Evolutionary conservation across 2,329 filamentous ascomycete species (phyloP).

Genomic region (Talaromyces atroroseus): DNA sequence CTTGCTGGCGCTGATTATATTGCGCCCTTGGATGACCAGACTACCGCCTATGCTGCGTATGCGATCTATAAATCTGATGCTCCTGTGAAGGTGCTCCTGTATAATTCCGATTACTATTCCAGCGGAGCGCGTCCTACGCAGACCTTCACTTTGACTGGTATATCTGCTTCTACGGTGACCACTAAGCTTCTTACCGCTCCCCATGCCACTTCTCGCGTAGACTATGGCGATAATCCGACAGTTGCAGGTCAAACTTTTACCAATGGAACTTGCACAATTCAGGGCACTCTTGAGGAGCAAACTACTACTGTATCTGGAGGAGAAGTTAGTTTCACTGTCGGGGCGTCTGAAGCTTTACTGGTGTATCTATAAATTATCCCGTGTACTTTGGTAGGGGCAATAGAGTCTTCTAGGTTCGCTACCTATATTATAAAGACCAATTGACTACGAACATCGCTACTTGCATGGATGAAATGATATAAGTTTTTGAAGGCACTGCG

Average conservation of each 20-base stretch:
- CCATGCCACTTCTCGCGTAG: conserved; percentile 41
- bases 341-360: conserved; percentile 46
- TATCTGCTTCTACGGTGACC: conserved; percentile 31
- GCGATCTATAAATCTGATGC: conserved; percentile 37
- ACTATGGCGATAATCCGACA: conserved; percentile 39
- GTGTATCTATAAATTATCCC: conserved; percentile 34
- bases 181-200: conserved; percentile 45
- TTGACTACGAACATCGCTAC: no score
- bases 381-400: no score
- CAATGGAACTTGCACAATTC: conserved; percentile 42
- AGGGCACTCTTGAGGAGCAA: conserved; percentile 29
- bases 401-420: no score
- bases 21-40: conserved; percentile 43
- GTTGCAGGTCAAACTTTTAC: conserved; percentile 45
- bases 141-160: conserved; percentile 40
- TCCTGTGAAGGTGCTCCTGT: conserved; percentile 38
- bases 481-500: no score
- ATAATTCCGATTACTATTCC: conserved; percentile 28
- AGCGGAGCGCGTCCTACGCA: conserved; percentile 25
- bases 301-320: conserved; percentile 21
- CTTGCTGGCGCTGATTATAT: conserved; percentile 42
- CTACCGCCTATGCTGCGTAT: conserved; percentile 42
- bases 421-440: no score
- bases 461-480: no score
- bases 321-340: conserved; percentile 36